Evolutionary conservation across 2,329 filamentous ascomycete species (phyloP), one percentile per base, ranked within the genome.

Genomic region (Cladosporium austrohemisphaericum): DNA sequence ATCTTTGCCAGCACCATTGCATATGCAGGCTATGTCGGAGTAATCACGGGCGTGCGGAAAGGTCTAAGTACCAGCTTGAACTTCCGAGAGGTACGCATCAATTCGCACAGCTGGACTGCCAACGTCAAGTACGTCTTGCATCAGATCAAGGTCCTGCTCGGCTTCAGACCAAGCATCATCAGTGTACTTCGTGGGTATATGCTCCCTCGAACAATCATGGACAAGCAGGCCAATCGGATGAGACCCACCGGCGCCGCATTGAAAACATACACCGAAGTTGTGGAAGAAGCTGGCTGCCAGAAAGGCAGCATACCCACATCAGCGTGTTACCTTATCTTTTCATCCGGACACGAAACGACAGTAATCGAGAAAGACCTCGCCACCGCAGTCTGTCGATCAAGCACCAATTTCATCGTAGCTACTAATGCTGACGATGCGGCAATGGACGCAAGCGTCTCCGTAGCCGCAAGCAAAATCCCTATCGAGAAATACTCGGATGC

Each of bases 321-420:
- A 13, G 77, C 78, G 2, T 79, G 77, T 29, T 84, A 83, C 56
- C 57, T 83, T 2, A 75, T 76, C 23, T 73, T 83, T 53, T 76
- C 76, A 54, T 71, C 79, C 38, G 77, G 76, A 0, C 47, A 52
- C 0, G 64, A 69, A 36, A 74, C 74, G 2, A 61, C 72, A 1
- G 68, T 77, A 0, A 66, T 84, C 38, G 78, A 83, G 55, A 83
- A 83, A 57, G 79, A 83, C 56, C 69, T 74, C 47, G 40, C 57
- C 2, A 71, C 62, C 1, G 77, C 75, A 3, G 67, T 67, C 1
- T 57, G 75, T 5, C 68, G 71, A n/a, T 67, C 66, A 1, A 75
- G 73, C 2, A 61, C 62, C 1, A 66, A 71, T 2, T 83, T 84
- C 57, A 73, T 83, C 29, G 70, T 75, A 2, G 71, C 73, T 9